A percentile compares a stretch with the other conserved stretches of the same genome.
These are phyloP conservation scores for Fomitopsis pulvina DNA, from an alignment of 768 basidiomycete species.

Conservation along the genomic window DNA sequence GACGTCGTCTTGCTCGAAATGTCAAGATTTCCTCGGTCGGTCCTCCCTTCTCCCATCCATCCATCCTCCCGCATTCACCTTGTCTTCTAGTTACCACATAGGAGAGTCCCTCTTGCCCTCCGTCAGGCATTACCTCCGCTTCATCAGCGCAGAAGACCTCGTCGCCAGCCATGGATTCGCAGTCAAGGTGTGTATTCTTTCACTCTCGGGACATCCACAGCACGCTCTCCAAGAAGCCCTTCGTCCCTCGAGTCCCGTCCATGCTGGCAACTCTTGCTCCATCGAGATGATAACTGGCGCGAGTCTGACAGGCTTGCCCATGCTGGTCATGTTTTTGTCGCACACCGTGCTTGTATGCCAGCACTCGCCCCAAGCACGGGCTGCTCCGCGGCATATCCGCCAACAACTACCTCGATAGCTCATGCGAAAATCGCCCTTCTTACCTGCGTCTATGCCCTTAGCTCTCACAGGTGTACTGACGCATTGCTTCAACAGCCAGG, in stretches of 20 bases:
- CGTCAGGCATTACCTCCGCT: constrained; percentile 43
- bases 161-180: constrained; percentile 37
- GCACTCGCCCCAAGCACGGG: too few relatives aligned
- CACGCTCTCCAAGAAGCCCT: too few relatives aligned
- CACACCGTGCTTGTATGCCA: too few relatives aligned
- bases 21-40: constrained; percentile 46
- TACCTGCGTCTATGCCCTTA: too few relatives aligned
- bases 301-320: not conserved
- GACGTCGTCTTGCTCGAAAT: constrained; percentile 53
- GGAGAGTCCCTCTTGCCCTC: constrained; percentile 47
- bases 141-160: constrained; percentile 43
- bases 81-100: constrained; percentile 34
- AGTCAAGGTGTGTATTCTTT: constrained; percentile 40
- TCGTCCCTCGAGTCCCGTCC: not conserved
- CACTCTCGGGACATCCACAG: not conserved
- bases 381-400: too few relatives aligned
- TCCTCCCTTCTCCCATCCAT: not conserved
- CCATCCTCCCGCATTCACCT: not conserved
- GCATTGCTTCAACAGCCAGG: constrained; percentile 37
- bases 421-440: too few relatives aligned
- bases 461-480: not conserved
- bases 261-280: not conserved
- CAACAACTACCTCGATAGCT: too few relatives aligned
- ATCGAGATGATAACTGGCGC: not conserved
- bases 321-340: not conserved